Percentiles rank a stretch among this genome's conserved stretches.
Evolutionary conservation across 495 filamentous ascomycete species (phyloP).

Genomic region (Penicillium lagena): DNA sequence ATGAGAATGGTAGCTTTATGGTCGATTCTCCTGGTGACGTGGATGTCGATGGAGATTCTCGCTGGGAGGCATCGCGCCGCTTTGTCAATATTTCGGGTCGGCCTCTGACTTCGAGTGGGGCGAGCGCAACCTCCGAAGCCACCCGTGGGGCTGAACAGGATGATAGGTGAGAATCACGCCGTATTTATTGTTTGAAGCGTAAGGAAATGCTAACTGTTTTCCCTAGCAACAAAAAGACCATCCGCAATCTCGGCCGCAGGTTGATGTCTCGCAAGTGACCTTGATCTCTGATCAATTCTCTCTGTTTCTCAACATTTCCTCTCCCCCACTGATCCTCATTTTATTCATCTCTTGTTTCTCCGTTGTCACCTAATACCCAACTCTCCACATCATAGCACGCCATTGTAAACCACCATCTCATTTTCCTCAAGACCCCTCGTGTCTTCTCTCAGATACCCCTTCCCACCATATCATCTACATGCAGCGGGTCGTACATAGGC

Average conservation of each 20-base stretch:
- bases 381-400: background rate
- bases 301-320: background rate
- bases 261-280: slow-evolving; percentile 22
- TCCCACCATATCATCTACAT: slow-evolving; percentile 5
- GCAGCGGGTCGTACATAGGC: slow-evolving; percentile 24
- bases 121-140: slow-evolving; percentile 18
- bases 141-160: slow-evolving; percentile 24
- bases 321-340: slow-evolving; percentile 1
- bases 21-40: slow-evolving; percentile 30
- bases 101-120: slow-evolving; percentile 31
- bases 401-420: background rate
- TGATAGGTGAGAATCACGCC: slow-evolving; percentile 26
- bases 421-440: slow-evolving; percentile 4
- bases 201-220: slow-evolving; percentile 1
- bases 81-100: slow-evolving; percentile 27
- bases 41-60: slow-evolving; percentile 37
- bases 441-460: slow-evolving; percentile 20
- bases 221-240: slow-evolving; percentile 27
- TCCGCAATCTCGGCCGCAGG: slow-evolving; percentile 38
- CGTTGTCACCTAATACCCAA: slow-evolving; percentile 5
- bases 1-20: background rate
- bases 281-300: background rate
- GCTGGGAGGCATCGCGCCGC: slow-evolving; percentile 39
- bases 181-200: background rate
- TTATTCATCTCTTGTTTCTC: background rate